Evolutionary conservation across 768 basidiomycete species (phyloP), one percentile per base, ranked within the genome.

Genomic region (Psilocybe tampanensis): DNA sequence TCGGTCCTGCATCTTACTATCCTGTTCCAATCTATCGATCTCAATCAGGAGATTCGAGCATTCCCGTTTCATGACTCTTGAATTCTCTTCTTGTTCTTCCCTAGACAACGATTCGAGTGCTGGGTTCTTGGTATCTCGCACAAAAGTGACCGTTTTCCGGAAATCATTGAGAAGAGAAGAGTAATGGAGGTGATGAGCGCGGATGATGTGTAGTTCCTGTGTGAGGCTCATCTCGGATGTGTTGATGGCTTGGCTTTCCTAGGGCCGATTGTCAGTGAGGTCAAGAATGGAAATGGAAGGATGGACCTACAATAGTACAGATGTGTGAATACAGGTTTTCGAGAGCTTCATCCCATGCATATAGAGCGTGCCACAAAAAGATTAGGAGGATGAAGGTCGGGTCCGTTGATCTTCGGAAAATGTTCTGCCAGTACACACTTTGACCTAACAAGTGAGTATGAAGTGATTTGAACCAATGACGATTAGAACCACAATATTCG

Each of bases 291-390:
- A 6, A 41, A 23, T 9, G 29, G 2, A 17, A 34, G 39, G 15
- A 26, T 13, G 18, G 11, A 45, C 78, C 50, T 56, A 85, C 84
- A 22, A 85, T 69, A 34, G 59, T 64, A 61, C 74, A 80, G 22
- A 86, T 77, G 63, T 85, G 79, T 0, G 64, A 60, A 55, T 84
- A 85, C 6, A 86, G 67, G 32, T 72, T 67, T 58, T 85, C 85
- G 8, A 86, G 65, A 0, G 83, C 76, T 63, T 86, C 78, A 53
- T 86, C 85, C 83, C 84, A 86, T 0, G 82, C 79, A 59, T 86
- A 86, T 44, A 86, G 56, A 1, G 83, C 78, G 53, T 86, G 81
- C 85, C 84, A 86, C 18, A 86, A 66, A 36, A 79, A 78, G 4
- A 78, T 73, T 9, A 86, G 66, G 19, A 86, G 68, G 0, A 85